These are phyloP conservation scores for Ophiostoma ips DNA, from an alignment of 2,329 filamentous ascomycete genomes.

Conservation along the genomic window DNA sequence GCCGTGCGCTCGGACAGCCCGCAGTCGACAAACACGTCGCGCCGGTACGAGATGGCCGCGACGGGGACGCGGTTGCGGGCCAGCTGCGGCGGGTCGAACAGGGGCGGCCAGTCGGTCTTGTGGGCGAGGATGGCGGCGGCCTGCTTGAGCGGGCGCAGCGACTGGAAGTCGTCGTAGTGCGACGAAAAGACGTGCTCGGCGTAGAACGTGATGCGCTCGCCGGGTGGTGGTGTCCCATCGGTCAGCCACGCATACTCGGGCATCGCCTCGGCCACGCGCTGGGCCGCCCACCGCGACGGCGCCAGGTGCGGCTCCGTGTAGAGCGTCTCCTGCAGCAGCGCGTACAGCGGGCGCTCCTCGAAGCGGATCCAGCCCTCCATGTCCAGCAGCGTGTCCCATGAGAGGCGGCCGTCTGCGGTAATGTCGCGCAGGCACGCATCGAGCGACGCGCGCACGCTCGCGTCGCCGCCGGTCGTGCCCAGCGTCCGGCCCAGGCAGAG, in stretches of 20 bases:
- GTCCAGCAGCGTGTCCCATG: neutral
- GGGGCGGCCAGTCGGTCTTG: conserved; percentile 4
- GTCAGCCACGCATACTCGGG: conserved; percentile 11
- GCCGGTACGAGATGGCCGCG: conserved; percentile 7
- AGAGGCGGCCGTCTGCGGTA: neutral
- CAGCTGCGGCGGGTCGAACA: conserved; percentile 9
- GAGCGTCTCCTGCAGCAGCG: conserved; percentile 15
- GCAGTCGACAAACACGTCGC: conserved; percentile 12
- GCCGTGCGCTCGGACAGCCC: conserved; percentile 2
- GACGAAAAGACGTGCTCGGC: conserved; percentile 16
- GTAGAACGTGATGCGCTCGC: conserved; percentile 3
- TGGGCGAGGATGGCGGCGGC: conserved; percentile 8
- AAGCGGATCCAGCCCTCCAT: conserved; percentile 12
- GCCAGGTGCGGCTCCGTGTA: conserved; percentile 7
- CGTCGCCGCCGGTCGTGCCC: conserved; percentile 9
- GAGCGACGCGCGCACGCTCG: neutral
- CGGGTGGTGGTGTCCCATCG: neutral
- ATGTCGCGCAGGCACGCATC: neutral
- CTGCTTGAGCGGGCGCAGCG: conserved; percentile 7
- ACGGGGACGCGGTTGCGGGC: conserved; percentile 10
- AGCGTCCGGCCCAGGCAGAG: conserved; percentile 14
- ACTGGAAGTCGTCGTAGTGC: conserved; percentile 13
- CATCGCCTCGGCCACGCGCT: neutral
- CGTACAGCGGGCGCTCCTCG: conserved; percentile 15
- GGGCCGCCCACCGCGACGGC: conserved; percentile 11